Base-by-base conservation (phyloP, 73 alveolate species). In the Durusdinium trenchii region DNA sequence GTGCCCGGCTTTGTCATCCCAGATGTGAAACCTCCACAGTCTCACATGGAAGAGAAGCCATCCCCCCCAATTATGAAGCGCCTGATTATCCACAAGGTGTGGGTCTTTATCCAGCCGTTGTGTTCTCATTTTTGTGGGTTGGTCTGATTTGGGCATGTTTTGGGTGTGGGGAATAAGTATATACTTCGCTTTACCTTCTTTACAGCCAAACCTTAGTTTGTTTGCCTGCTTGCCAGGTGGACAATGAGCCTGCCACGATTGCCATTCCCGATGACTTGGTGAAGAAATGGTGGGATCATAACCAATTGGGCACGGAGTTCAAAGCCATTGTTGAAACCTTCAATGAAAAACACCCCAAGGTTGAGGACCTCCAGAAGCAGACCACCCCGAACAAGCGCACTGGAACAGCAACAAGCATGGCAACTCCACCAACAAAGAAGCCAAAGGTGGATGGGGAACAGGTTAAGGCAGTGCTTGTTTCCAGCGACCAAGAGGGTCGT, bases 11-110 rank as follows among this genome's bases (percentile, higher is more conserved):
- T 42, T 36, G 54, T n/a, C 50, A 75, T n/a, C 57, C 54, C 54
- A 7, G 57, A n/a, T 6, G 20, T 12, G 50, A 42, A 32, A 5
- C 86, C 86, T 18, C 86, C 86, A 42, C 54, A 48, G 20, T n/a
- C 86, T 12, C 86, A 75, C 86, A 75, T 75, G 86, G 86, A 75
- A 75, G 86, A 75, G 86, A 75, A 75, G 38, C 86, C 86, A 4
- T 6, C 26, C 40, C 54, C 52, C 20, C 86, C 86, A 30, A 6
- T 52, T 36, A 38, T 75, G 86, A 75, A 75, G 54, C 50, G 86
- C 10, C 36, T n/a, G 57, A 52, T 75, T 7, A 12, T 38, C 54
- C 57, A 42, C 7, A 75, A 75, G 86, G 86, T 38, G 43, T 35
- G 23, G 69, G 23, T 57, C 23, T 57, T 57, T 16, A 57, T 57